Base-by-base conservation (phyloP, 257 asterid species). In the Rhazya stricta region DNA sequence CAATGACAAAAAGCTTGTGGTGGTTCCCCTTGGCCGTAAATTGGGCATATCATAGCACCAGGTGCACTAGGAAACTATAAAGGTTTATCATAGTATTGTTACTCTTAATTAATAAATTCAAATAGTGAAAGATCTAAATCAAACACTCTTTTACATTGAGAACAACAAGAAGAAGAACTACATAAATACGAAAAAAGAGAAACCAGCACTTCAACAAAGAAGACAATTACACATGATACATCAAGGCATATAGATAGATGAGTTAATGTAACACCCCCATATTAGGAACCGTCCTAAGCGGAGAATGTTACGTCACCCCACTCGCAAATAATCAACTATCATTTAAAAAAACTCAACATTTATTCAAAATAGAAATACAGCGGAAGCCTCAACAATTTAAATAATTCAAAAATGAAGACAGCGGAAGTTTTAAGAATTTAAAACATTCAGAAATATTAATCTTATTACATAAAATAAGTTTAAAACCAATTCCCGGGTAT, bases 1-100 rank as follows among this genome's bases (percentile, higher is more conserved):
- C 98, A 94, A 23, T 97, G 96, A 83, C 98, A 92, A 84, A 94
- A 94, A 43, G 99, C 94, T 84, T 92, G 97, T 62, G 97, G 92
- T 72, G 92, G 89, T 83, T 90, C 97, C 76, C 97, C 98, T 80
- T 90, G 99, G 69, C 98, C 99, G 42, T 91, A 89, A 42, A 92
- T 84, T 73, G 99, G 98, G 80, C 90, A 94, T 77, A 92, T 87
- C 90, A 92, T 82, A 70, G 97, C 98, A 76, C 99, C 97, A 77
- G 85, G 86, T 72, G 96, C 98, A 84, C 88, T 85, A 74, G 93
- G 79, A 83, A 94, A 94, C 99, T 94, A 75, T n/a, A 76, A 75
- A 50, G 76, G 21, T 12, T 37, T 25, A 62, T 10, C 37, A 37
- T 10, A 27, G 15, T 25, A 23, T 39, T 9, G 0, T 25, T 21